These are phyloP conservation scores for Ilex aquifolium DNA, from an alignment of 257 asterid genomes.

Conservation along the genomic window DNA sequence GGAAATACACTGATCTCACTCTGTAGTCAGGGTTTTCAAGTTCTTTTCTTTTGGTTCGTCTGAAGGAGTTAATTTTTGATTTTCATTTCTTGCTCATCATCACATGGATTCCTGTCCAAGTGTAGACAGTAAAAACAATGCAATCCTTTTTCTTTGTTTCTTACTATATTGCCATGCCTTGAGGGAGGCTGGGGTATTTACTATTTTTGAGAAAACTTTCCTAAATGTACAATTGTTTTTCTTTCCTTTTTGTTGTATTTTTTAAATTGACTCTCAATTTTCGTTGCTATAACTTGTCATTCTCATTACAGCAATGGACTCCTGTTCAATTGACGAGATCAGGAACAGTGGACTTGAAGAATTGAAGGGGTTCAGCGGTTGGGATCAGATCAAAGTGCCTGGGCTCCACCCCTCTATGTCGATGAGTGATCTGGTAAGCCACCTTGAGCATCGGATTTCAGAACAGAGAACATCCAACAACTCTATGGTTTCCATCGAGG, in stretches of 20 bases:
- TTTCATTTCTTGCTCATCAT: background rate
- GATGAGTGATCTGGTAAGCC: slow-evolving; percentile 81
- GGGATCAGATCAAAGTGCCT: slow-evolving; percentile 78
- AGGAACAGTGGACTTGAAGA: slow-evolving; percentile 45
- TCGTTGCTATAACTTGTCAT: background rate
- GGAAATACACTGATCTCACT: background rate
- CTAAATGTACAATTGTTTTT: no score
- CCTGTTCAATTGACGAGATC: slow-evolving; percentile 36
- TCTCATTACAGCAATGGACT: slow-evolving; percentile 36
- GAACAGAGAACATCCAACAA: slow-evolving; percentile 54
- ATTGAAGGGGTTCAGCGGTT: slow-evolving; percentile 52
- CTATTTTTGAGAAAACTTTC: no score
- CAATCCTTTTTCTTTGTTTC: background rate
- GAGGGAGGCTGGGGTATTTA: background rate
- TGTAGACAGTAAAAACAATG: no score
- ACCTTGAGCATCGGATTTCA: slow-evolving; percentile 75
- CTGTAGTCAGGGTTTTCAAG: background rate
- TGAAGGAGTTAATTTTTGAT: background rate
- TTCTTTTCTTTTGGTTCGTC: background rate
- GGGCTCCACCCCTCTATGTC: slow-evolving; percentile 83
- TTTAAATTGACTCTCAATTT: background rate
- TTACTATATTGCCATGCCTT: background rate
- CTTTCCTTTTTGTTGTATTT: background rate
- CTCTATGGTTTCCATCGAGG: slow-evolving; percentile 62
- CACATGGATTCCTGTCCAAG: no score